phyloP scores from a whole-genome alignment of 371 early-diverging fungal species.

The Rhizopus arrhizus region DNA sequence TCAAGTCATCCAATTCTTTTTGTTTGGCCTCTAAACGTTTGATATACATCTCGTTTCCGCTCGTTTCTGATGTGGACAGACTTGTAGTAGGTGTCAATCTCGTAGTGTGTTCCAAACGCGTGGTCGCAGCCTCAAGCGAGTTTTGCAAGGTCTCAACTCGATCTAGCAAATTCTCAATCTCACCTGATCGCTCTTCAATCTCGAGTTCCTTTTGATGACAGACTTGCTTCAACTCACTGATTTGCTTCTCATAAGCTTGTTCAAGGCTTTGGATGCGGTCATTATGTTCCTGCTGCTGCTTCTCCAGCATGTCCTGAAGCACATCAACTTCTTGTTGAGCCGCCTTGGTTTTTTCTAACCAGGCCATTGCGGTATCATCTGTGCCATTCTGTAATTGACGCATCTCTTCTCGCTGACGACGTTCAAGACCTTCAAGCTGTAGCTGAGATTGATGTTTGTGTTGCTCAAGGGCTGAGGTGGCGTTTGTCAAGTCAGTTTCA shows the following conservation, averaged over 20 bases:
- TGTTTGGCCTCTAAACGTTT: conserved; percentile 29
- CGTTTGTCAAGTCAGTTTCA: conserved; percentile 31
- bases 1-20: conserved; percentile 35
- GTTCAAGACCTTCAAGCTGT: conserved; percentile 32
- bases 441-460: conserved; percentile 30
- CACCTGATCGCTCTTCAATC: conserved; percentile 28
- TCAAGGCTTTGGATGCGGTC: conserved; percentile 13
- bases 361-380: conserved; percentile 48
- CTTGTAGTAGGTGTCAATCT: conserved; percentile 16
- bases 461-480: conserved; percentile 29
- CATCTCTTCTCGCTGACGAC: conserved; percentile 44
- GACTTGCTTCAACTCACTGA: conserved; percentile 9
- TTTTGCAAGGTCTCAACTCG: conserved; percentile 44
- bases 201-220: conserved; percentile 22
- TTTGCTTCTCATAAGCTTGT: conserved; percentile 13
- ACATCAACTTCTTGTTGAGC: conserved; percentile 39
- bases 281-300: conserved; percentile 20
- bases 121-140: conserved; percentile 44
- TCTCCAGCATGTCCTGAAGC: conserved; percentile 24
- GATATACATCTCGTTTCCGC: conserved; percentile 17
- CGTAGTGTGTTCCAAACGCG: conserved; percentile 35
- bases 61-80: neutral
- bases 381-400: conserved; percentile 40
- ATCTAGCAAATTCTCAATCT: conserved; percentile 31
- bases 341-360: conserved; percentile 44